Conservation (phyloP, 2,329 filamentous ascomycete genomes). For the Ceratocystis cacaofunesta region DNA sequence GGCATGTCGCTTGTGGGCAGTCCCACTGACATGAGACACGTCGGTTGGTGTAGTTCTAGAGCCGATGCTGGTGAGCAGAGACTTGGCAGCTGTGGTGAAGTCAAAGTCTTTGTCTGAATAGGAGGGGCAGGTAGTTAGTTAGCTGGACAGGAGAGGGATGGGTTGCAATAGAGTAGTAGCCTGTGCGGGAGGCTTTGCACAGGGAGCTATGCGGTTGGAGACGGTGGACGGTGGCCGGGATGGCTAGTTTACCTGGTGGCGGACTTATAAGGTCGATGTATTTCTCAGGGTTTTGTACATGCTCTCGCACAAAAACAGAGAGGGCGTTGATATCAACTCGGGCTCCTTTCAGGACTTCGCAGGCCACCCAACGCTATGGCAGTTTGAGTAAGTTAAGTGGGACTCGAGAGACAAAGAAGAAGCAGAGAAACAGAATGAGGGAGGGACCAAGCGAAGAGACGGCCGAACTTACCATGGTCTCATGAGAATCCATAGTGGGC, state of each 20-base stretch:
- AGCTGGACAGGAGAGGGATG: background rate
- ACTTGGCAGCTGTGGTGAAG: background rate
- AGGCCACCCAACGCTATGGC: background rate
- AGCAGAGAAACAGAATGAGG: background rate
- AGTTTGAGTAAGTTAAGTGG: background rate
- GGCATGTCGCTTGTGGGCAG: background rate
- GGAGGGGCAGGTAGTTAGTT: background rate
- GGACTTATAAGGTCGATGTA: background rate
- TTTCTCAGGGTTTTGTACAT: background rate
- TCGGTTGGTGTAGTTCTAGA: background rate
- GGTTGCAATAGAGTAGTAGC: background rate
- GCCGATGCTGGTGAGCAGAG: background rate
- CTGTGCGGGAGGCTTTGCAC: background rate
- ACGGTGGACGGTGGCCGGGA: background rate
- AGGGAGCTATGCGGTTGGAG: background rate
- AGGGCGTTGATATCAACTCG: background rate
- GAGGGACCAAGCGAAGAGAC: background rate
- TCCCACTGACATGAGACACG: background rate
- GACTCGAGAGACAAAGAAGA: background rate
- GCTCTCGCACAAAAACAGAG: slow-evolving; percentile 7
- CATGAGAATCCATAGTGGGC: background rate
- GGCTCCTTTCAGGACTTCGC: slow-evolving; percentile 6
- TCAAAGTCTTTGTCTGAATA: background rate
- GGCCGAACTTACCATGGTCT: background rate
- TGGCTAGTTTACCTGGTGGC: background rate